phyloP scores from a whole-genome alignment of 257 asterid genomes.

The Henckelia pumila region DNA sequence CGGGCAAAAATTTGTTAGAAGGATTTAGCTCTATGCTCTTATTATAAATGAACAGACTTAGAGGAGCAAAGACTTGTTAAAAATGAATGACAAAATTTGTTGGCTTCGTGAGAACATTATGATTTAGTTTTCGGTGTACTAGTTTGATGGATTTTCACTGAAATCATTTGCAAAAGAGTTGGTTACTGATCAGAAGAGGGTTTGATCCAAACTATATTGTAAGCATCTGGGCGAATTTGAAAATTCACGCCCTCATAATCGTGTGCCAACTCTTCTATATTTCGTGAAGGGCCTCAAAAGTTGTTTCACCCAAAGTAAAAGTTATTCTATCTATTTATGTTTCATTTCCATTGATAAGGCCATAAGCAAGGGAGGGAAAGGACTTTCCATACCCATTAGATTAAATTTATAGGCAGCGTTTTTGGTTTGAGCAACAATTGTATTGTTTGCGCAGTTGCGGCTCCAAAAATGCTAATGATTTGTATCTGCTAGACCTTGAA shows the following conservation, averaged over 20 bases:
- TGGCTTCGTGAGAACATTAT: background rate
- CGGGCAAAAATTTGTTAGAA: background rate
- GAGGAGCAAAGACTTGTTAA: background rate
- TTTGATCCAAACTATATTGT: background rate
- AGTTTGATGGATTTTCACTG: background rate
- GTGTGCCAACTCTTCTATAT: background rate
- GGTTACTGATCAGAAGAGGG: background rate
- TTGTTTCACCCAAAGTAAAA: background rate
- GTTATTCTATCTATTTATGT: background rate
- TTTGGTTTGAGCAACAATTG: no score
- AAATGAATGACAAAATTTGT: background rate
- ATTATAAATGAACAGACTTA: background rate
- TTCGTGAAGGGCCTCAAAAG: background rate
- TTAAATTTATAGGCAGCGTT: no score
- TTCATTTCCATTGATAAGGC: background rate
- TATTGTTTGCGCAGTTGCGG: background rate
- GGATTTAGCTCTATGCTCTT: background rate
- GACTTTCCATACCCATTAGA: no score
- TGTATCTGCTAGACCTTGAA: background rate
- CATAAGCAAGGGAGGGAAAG: background rate
- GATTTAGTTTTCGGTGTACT: background rate
- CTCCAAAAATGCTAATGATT: background rate
- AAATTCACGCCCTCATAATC: background rate
- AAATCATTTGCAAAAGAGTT: background rate
- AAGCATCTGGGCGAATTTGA: conserved; percentile 5